Evolutionary conservation across 2,329 filamentous ascomycete genomes (phyloP), one percentile per base, ranked within the genome.

Genomic region (Verticillium klebahnii): DNA sequence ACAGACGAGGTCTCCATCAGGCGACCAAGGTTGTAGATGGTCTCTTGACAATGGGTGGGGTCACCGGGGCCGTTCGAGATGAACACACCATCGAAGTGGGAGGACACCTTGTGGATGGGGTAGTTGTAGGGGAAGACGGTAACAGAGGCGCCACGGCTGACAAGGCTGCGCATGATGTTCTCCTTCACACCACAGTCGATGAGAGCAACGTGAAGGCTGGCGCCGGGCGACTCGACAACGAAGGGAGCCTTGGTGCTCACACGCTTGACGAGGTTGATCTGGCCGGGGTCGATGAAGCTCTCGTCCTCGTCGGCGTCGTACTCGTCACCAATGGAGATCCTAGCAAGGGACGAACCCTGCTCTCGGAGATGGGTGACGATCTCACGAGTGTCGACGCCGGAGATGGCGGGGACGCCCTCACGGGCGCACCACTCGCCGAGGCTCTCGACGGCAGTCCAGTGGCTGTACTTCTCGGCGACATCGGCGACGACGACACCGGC

Each of bases 141-240:
- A 66, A 96, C 91, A 66, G 91, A 93, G 60, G 93, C 92, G 64
- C 95, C 95, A 66, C 95, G 93, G 78, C 86, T 89, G 72, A 98
- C 93, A 64, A 99, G 84, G 75, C 91, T 96, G 72, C 95, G 92
- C 63, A 99, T 88, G 71, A 99, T 99, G 82, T 99, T 99, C 86
- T 99, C 95, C 86, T 99, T 99, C 69, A 98, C 95, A 82, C 95
- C 95, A 73, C 95, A 99, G 80, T 99, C 95, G 74, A 99, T 90
- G 69, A 99, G 85, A 63, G 94, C 95, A 69, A 99, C 87, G 80
- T 99, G 95, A 75, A 92, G 89, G 71, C 90, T 87, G 66, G 94
- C 92, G 68, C 89, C 86, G 36, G 88, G 86, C 59, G 93, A 93
- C 75, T 91, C 90, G 67, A 98, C 90, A 71, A 98, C 92, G 82